Percentiles rank a stretch among this genome's conserved stretches.
These are phyloP conservation scores for Leccinum fallax DNA, from an alignment of 1,284 basidiomycete species.

Conservation along the genomic window DNA sequence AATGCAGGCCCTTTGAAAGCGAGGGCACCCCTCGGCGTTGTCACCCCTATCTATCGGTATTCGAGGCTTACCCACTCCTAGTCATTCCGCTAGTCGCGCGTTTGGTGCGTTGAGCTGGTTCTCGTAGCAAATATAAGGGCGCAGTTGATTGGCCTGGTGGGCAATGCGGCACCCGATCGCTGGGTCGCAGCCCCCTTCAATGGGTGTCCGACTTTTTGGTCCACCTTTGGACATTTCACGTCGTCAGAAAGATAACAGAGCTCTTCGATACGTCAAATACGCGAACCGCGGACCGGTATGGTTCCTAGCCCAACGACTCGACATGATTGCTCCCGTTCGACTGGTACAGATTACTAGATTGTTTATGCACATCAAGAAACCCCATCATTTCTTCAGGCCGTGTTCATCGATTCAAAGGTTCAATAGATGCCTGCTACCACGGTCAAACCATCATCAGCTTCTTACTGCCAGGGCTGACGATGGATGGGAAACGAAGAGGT, in stretches of 20 bases:
- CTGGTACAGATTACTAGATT: not conserved
- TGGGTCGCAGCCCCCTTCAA: not conserved
- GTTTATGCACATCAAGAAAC: not conserved
- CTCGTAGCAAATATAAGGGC: not conserved
- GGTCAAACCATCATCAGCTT: not conserved
- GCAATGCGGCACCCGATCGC: constrained; percentile 1
- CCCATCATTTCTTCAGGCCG: not conserved
- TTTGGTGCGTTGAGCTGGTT: not conserved
- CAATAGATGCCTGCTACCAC: not conserved
- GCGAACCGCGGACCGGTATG: not conserved
- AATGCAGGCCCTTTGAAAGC: not conserved
- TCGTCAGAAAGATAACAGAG: constrained; percentile 6
- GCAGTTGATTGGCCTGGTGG: not conserved
- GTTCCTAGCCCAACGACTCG: not conserved
- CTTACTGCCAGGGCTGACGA: not conserved
- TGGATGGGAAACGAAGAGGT: not conserved
- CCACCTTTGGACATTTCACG: not conserved
- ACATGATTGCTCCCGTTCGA: not conserved
- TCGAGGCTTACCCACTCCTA: not conserved
- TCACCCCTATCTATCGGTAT: constrained; percentile 3
- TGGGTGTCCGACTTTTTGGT: not conserved
- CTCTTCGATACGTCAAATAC: not conserved
- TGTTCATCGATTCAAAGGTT: not conserved
- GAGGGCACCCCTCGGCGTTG: not conserved
- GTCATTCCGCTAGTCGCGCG: not conserved